phyloP scores from a whole-genome alignment of 179 eudicot species.

The Beta lomatogona region DNA sequence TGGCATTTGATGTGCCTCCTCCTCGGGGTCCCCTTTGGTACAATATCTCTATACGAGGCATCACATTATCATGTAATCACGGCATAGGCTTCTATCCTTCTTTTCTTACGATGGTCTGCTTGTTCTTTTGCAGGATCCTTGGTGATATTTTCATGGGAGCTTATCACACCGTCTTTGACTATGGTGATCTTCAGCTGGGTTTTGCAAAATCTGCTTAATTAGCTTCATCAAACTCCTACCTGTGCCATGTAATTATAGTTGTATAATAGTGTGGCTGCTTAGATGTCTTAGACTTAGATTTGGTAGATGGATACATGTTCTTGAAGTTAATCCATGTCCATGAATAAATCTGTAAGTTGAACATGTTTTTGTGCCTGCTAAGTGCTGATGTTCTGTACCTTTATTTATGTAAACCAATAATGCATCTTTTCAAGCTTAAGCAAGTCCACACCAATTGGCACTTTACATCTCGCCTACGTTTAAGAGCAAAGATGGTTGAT shows the following conservation, averaged over 20 bases:
- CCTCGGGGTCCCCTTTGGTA: slow-evolving; percentile 93
- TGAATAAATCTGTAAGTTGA: neutral
- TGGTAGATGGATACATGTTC: neutral
- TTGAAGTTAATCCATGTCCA: slow-evolving; percentile 8
- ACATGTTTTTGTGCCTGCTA: neutral
- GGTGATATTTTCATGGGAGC: slow-evolving; percentile 95
- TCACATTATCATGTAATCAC: neutral
- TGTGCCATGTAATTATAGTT: slow-evolving; percentile 15
- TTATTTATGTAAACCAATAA: neutral
- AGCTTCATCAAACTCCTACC: neutral
- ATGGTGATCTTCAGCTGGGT: slow-evolving; percentile 68
- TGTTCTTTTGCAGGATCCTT: slow-evolving; percentile 62
- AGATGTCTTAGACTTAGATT: slow-evolving; percentile 8
- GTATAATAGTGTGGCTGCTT: slow-evolving; percentile 22
- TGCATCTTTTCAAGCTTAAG: too few relatives aligned
- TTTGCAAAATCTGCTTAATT: slow-evolving; percentile 66
- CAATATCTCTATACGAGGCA: neutral
- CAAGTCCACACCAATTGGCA: too few relatives aligned
- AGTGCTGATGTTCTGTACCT: slow-evolving; percentile 17
- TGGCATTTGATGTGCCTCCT: slow-evolving; percentile 77
- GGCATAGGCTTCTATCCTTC: neutral
- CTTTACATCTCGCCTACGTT: too few relatives aligned
- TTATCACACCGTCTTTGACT: slow-evolving; percentile 85
- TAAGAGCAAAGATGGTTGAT: too few relatives aligned
- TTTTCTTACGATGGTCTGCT: neutral